These are phyloP conservation scores for Paecilomyces fulvus DNA, from an alignment of 2,329 filamentous ascomycete genomes.

Conservation along the genomic window DNA sequence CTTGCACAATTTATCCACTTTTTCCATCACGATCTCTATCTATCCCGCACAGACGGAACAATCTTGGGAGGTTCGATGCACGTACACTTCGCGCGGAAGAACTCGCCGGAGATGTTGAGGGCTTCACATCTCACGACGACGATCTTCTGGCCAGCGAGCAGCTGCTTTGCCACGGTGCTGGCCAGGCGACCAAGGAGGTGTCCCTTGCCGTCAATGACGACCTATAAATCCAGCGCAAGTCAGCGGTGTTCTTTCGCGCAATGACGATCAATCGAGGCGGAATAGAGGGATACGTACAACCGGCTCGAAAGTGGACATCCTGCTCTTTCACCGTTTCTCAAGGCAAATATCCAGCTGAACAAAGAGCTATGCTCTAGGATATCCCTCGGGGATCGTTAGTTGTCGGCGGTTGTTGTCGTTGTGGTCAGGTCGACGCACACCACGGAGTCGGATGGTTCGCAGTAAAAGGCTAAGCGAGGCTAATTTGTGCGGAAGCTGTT, in stretches of 20 bases:
- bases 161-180: conserved; percentile 97
- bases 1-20: conserved; percentile 3
- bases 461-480: conserved; percentile 34
- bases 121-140: conserved; percentile 97
- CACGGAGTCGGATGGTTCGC: conserved; percentile 34
- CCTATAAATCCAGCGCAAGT: conserved; percentile 50
- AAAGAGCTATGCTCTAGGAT: conserved; percentile 34
- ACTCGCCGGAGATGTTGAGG: conserved; percentile 99
- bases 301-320: conserved; percentile 59
- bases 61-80: conserved; percentile 34
- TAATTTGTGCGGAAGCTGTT: conserved; percentile 28
- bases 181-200: conserved; percentile 98
- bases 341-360: conserved; percentile 33
- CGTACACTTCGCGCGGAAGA: conserved; percentile 99
- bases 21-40: conserved; percentile 6
- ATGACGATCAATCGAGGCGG: conserved; percentile 1
- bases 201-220: conserved; percentile 99
- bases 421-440: conserved; percentile 35
- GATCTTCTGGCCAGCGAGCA: conserved; percentile 98
- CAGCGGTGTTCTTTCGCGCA: conserved; percentile 20
- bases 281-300: conserved; percentile 45
- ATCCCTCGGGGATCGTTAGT: conserved; percentile 32
- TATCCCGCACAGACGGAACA: conserved; percentile 6
- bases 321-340: conserved; percentile 38
- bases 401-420: conserved; percentile 41